Percentiles rank a stretch among this genome's conserved stretches.
Conservation (phyloP, 2,329 filamentous ascomycete species). For the Fusarium robinianum region DNA sequence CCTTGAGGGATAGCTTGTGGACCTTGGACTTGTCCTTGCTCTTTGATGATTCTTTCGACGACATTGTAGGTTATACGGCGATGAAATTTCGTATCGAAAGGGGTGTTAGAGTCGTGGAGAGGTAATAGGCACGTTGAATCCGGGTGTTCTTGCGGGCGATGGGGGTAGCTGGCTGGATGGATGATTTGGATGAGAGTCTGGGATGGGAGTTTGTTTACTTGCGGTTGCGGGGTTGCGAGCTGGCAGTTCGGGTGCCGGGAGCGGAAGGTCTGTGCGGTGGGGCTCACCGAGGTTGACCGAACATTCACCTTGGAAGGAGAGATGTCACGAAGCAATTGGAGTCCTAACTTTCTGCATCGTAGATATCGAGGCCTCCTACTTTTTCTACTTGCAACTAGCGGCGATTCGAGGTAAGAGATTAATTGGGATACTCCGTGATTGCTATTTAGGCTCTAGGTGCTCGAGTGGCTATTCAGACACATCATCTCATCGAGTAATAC, state of each 20-base stretch:
- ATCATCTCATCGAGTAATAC: conserved; percentile 14
- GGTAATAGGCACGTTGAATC: background rate
- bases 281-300: conserved; percentile 33
- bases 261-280: conserved; percentile 33
- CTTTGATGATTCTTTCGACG: conserved; percentile 39
- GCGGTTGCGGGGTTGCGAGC: conserved; percentile 34
- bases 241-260: conserved; percentile 9
- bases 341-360: no score
- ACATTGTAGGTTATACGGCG: conserved; percentile 33
- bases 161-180: background rate
- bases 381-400: no score
- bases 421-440: no score
- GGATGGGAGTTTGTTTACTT: conserved; percentile 35
- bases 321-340: no score
- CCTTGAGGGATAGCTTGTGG: conserved; percentile 91
- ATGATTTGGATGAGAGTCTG: conserved; percentile 2
- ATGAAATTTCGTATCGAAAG: background rate
- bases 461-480: no score
- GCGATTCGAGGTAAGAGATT: no score
- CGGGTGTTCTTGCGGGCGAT: background rate
- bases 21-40: conserved; percentile 78
- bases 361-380: no score
- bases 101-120: background rate
- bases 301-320: conserved; percentile 13
- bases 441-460: no score